Conservation (phyloP, 1,284 basidiomycete species). For the Violaceomyces palustris region DNA sequence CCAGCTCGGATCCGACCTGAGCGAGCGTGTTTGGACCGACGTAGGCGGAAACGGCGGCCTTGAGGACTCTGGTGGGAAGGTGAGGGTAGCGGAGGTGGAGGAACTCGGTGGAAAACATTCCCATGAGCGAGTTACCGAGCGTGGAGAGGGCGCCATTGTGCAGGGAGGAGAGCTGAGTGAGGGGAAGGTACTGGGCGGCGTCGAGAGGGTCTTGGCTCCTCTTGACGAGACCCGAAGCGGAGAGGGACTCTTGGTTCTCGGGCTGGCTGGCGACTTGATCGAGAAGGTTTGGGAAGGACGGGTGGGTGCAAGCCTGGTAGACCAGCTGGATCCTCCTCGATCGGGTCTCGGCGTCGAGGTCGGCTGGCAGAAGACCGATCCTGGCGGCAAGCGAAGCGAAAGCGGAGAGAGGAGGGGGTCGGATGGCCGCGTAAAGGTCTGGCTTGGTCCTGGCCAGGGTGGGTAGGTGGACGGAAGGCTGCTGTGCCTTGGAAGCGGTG, state of each 20-base stretch:
- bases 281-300: conserved; percentile 26
- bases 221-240: conserved; percentile 8
- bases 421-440: conserved; percentile 38
- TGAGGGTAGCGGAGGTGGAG: conserved; percentile 79
- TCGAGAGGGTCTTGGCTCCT: conserved; percentile 8
- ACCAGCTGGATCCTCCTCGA: conserved; percentile 33
- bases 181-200: conserved; percentile 14
- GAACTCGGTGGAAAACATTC: conserved; percentile 82
- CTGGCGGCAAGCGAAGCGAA: conserved; percentile 40
- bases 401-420: conserved; percentile 32
- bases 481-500: too few relatives aligned
- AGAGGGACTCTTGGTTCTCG: conserved; percentile 6
- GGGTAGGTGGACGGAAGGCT: conserved; percentile 37
- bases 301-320: conserved; percentile 44
- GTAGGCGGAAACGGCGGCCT: conserved; percentile 82
- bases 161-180: conserved; percentile 5
- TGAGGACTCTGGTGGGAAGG: conserved; percentile 81
- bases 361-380: conserved; percentile 28
- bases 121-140: conserved; percentile 83
- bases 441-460: conserved; percentile 41
- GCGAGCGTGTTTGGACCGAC: conserved; percentile 80
- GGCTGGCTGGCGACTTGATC: conserved; percentile 18
- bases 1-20: conserved; percentile 66
- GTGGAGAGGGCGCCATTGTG: conserved; percentile 75
- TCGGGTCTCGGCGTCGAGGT: conserved; percentile 15